Evolutionary conservation across 805 yeast genomes (phyloP).

Genomic region (Pichia exigua): DNA sequence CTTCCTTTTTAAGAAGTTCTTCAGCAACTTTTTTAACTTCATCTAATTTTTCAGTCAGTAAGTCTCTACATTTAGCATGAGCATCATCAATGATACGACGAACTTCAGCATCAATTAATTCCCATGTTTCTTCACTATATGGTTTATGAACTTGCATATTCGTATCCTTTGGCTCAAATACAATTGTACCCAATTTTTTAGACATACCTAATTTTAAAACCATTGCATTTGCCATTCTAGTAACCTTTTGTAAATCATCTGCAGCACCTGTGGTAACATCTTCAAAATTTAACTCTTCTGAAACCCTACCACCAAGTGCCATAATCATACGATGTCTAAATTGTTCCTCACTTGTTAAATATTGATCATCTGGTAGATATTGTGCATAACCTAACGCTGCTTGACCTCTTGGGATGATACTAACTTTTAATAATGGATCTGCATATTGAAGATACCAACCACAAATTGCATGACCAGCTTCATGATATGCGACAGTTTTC

Average conservation of each 20-base stretch:
- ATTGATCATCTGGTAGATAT: constrained; percentile 89
- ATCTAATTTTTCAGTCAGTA: constrained; percentile 60
- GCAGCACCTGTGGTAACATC: constrained; percentile 96
- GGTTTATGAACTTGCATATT: constrained; percentile 53
- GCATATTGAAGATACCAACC: constrained; percentile 93
- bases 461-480: constrained; percentile 98
- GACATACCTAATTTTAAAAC: constrained; percentile 92
- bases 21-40: constrained; percentile 85
- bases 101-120: constrained; percentile 74
- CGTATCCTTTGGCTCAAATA: constrained; percentile 62
- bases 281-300: constrained; percentile 86
- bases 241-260: constrained; percentile 94
- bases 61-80: constrained; percentile 58
- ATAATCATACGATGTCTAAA: constrained; percentile 80
- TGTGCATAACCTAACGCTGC: constrained; percentile 98
- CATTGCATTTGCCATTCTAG: constrained; percentile 90
- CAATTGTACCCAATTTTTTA: constrained; percentile 72
- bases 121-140: constrained; percentile 81
- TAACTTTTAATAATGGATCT: constrained; percentile 89
- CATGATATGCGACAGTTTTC: constrained; percentile 90
- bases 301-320: constrained; percentile 96
- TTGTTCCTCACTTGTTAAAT: constrained; percentile 70
- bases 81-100: constrained; percentile 70
- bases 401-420: constrained; percentile 94
- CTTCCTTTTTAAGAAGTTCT: constrained; percentile 78